Percentiles rank a stretch among this genome's conserved stretches.
Evolutionary conservation across 441 rosid genomes (phyloP).

Genomic region (Aquilaria agallochum): DNA sequence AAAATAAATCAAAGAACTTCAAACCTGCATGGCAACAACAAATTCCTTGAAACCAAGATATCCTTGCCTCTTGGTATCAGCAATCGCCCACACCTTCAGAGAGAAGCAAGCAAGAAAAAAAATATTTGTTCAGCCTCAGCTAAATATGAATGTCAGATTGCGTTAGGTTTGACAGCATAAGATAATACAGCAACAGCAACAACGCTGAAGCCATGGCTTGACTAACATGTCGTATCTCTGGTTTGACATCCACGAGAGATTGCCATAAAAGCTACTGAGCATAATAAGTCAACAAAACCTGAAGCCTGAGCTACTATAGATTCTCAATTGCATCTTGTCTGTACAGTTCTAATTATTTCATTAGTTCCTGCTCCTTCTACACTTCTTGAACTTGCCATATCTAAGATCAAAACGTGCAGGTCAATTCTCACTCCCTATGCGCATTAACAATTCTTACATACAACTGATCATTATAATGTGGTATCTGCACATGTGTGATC

Average conservation of each 20-base stretch:
- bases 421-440: too few relatives aligned
- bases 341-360: too few relatives aligned
- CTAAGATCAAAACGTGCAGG: too few relatives aligned
- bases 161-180: not conserved
- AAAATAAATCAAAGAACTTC: conserved; percentile 1
- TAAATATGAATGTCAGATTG: too few relatives aligned
- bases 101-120: conserved; percentile 8
- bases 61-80: conserved; percentile 85
- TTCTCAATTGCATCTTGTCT: too few relatives aligned
- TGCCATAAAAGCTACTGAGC: not conserved
- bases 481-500: too few relatives aligned
- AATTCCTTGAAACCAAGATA: conserved; percentile 81
- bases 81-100: conserved; percentile 84
- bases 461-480: too few relatives aligned
- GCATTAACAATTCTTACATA: too few relatives aligned
- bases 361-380: too few relatives aligned
- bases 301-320: too few relatives aligned
- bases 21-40: conserved; percentile 81
- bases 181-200: conserved; percentile 1
- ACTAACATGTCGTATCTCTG: not conserved
- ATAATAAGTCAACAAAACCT: not conserved
- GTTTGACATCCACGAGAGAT: not conserved
- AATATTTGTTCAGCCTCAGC: not conserved
- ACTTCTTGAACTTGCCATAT: too few relatives aligned
- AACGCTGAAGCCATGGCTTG: not conserved